These are phyloP conservation scores for Salisapilia sapeloensis DNA, from an alignment of 352 stramenopile species.

Conservation along the genomic window DNA sequence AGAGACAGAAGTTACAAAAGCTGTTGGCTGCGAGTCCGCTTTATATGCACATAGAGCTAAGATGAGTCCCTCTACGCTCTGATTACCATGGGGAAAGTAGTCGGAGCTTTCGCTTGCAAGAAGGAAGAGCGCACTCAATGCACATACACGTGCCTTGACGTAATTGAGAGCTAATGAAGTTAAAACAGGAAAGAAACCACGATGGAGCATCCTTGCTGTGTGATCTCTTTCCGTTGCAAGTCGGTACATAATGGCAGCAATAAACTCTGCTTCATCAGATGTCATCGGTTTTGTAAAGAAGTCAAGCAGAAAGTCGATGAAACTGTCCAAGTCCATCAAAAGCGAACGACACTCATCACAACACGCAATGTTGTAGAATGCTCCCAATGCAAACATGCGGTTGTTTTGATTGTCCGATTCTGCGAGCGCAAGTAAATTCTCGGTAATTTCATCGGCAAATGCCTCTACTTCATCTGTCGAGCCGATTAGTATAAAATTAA, in stretches of 20 bases:
- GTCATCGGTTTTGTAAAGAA: constrained; percentile 10
- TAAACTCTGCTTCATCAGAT: constrained; percentile 22
- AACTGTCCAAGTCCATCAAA: constrained; percentile 11
- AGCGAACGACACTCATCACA: constrained; percentile 40
- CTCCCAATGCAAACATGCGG: constrained; percentile 33
- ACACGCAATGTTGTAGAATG: constrained; percentile 64
- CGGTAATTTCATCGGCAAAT: constrained; percentile 33
- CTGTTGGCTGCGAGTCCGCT: no score
- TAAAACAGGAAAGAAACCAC: constrained; percentile 27
- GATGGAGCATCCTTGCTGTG: constrained; percentile 13
- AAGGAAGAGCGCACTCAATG: constrained; percentile 38
- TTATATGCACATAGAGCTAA: no score
- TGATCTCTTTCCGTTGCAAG: constrained; percentile 9
- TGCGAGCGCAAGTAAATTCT: constrained; percentile 32
- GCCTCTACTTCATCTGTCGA: constrained; percentile 27
- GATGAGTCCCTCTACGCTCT: no score
- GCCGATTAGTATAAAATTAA: constrained; percentile 46
- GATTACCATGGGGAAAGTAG: constrained; percentile 41
- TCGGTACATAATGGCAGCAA: constrained; percentile 38
- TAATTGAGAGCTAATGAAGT: constrained; percentile 28
- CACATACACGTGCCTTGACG: constrained; percentile 15
- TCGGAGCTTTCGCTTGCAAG: constrained; percentile 18
- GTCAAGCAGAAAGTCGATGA: constrained; percentile 21
- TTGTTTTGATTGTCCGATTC: constrained; percentile 8
- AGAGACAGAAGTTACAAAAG: background rate